Conservation (phyloP, 2,329 filamentous ascomycete genomes). For the Hymenoscyphus scutula region DNA sequence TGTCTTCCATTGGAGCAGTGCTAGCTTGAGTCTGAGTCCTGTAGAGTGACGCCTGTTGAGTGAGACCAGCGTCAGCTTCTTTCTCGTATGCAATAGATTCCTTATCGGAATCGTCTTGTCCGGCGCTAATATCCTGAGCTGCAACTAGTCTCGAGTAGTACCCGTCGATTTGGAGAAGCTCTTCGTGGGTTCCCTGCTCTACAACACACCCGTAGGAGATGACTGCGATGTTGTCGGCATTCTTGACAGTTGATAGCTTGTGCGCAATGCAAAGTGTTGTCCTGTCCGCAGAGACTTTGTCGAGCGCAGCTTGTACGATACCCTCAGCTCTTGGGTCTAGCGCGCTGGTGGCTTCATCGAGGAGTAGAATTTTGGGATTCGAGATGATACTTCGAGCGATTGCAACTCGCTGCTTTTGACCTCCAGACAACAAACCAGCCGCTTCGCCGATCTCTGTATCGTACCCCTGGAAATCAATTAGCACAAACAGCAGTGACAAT, state of each 20-base stretch:
- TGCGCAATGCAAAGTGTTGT: conserved; percentile 65
- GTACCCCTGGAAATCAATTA: conserved; percentile 34
- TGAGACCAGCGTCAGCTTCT: conserved; percentile 64
- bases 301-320: conserved; percentile 53
- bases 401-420: conserved; percentile 37
- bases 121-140: conserved; percentile 51
- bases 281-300: conserved; percentile 50
- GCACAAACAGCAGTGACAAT: too few relatives aligned
- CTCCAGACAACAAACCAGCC: conserved; percentile 75
- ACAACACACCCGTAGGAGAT: conserved; percentile 68
- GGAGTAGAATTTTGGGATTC: conserved; percentile 62
- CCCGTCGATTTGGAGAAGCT: conserved; percentile 64
- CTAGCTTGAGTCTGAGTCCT: background rate
- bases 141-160: conserved; percentile 70
- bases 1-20: background rate
- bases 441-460: conserved; percentile 61
- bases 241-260: conserved; percentile 69
- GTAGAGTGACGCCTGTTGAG: conserved; percentile 38
- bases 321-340: conserved; percentile 44
- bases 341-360: conserved; percentile 66
- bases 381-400: conserved; percentile 65
- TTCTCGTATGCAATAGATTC: conserved; percentile 39
- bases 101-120: background rate
- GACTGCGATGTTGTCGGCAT: conserved; percentile 77
- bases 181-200: conserved; percentile 74